Conservation (phyloP, 306 rosid species). For the Calophaca sinica region DNA sequence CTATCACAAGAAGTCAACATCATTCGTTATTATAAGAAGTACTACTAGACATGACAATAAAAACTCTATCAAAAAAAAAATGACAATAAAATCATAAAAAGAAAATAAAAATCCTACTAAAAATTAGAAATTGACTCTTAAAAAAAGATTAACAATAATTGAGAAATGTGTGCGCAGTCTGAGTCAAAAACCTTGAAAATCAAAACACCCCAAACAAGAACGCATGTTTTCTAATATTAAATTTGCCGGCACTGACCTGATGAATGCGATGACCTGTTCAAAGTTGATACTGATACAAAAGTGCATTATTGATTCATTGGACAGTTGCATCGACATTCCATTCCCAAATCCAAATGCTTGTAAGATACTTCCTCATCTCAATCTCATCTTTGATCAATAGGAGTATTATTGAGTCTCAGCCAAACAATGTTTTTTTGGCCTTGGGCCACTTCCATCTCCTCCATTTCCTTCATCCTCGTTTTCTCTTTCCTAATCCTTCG, state of each 20-base stretch:
- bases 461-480: slow-evolving; percentile 47
- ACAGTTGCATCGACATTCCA: neutral
- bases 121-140: too few relatives aligned
- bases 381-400: neutral
- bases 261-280: slow-evolving; percentile 45
- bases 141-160: slow-evolving; percentile 17
- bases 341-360: neutral
- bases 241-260: slow-evolving; percentile 55
- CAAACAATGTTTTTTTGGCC: slow-evolving; percentile 34
- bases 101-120: too few relatives aligned
- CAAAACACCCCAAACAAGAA: slow-evolving; percentile 46
- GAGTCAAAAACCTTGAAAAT: slow-evolving; percentile 53
- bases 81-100: neutral
- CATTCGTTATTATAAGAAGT: neutral
- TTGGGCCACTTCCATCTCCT: slow-evolving; percentile 39
- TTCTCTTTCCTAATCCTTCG: slow-evolving; percentile 45
- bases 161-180: slow-evolving; percentile 29
- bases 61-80: neutral
- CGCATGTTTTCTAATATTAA: slow-evolving; percentile 40
- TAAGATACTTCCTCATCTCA: slow-evolving; percentile 25
- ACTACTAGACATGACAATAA: too few relatives aligned
- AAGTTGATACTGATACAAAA: slow-evolving; percentile 24
- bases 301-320: neutral
- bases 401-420: neutral
- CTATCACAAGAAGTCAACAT: slow-evolving; percentile 33